Conservation (phyloP, 768 basidiomycete genomes). For the Tulasnella sp. region DNA sequence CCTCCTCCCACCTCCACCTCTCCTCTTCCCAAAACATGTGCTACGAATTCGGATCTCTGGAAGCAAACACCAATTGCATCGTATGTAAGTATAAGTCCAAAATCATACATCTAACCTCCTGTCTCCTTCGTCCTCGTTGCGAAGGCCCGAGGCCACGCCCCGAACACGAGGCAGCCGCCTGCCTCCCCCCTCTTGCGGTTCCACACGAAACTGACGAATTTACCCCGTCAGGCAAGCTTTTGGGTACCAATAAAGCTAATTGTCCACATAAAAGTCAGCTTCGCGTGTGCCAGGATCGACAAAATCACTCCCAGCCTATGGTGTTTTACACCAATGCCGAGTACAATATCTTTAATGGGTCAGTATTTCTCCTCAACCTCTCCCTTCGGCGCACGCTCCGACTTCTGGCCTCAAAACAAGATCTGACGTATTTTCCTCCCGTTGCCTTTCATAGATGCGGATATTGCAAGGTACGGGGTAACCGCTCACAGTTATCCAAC, state of each 20-base stretch:
- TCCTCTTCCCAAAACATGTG: conserved; percentile 19
- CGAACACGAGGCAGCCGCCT: conserved; percentile 25
- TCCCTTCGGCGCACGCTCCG: neutral
- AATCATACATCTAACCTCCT: conserved; percentile 16
- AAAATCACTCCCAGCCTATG: conserved; percentile 37
- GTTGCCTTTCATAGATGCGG: conserved; percentile 64
- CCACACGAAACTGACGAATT: conserved; percentile 23
- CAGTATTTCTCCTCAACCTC: neutral
- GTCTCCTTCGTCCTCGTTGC: conserved; percentile 26
- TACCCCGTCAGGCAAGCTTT: conserved; percentile 28
- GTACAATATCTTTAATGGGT: conserved; percentile 33
- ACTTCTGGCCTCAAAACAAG: neutral
- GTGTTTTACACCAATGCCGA: conserved; percentile 83
- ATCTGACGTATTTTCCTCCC: neutral
- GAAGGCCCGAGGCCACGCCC: conserved; percentile 23
- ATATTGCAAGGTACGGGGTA: conserved; percentile 71
- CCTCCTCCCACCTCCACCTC: conserved; percentile 10
- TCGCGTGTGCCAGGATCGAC: conserved; percentile 29
- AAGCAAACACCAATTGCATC: conserved; percentile 21
- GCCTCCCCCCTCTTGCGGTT: conserved; percentile 11
- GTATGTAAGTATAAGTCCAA: conserved; percentile 24
- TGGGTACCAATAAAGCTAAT: conserved; percentile 12
- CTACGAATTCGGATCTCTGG: conserved; percentile 27
- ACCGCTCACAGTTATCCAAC: conserved; percentile 32
- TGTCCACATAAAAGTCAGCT: conserved; percentile 26